Evolutionary conservation across 306 rosid species (phyloP).

Genomic region (Carpinus fangiana): DNA sequence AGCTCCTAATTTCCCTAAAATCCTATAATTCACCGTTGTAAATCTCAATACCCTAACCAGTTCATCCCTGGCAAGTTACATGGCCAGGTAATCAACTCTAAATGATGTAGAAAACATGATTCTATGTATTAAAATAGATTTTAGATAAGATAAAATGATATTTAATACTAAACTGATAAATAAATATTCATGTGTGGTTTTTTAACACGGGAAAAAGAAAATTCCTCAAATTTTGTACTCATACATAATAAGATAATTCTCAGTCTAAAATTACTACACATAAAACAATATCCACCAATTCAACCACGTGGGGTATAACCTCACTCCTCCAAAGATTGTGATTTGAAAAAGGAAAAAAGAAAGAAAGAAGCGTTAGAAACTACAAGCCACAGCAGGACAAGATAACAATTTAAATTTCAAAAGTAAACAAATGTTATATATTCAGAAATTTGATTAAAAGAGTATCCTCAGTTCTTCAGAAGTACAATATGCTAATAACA

Average conservation of each 20-base stretch:
- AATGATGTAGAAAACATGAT: constrained; percentile 4
- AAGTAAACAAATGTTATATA: background rate
- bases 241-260: background rate
- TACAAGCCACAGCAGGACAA: background rate
- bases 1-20: background rate
- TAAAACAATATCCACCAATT: background rate
- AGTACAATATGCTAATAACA: background rate
- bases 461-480: background rate
- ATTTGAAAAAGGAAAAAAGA: background rate
- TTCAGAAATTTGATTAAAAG: background rate
- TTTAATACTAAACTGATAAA: background rate
- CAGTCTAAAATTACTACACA: background rate
- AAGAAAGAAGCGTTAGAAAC: background rate
- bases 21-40: background rate
- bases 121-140: background rate
- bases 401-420: background rate
- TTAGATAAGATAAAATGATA: background rate
- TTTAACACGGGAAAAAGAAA: background rate
- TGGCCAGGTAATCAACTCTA: constrained; percentile 5
- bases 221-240: background rate
- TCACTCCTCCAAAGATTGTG: constrained; percentile 5
- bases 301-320: background rate
- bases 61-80: background rate
- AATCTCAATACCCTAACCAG: background rate
- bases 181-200: background rate